A percentile compares a stretch with the other conserved stretches of the same genome.
These are phyloP conservation scores for Tricholoma hemisulphureum DNA, from an alignment of 768 basidiomycete genomes.

Conservation along the genomic window DNA sequence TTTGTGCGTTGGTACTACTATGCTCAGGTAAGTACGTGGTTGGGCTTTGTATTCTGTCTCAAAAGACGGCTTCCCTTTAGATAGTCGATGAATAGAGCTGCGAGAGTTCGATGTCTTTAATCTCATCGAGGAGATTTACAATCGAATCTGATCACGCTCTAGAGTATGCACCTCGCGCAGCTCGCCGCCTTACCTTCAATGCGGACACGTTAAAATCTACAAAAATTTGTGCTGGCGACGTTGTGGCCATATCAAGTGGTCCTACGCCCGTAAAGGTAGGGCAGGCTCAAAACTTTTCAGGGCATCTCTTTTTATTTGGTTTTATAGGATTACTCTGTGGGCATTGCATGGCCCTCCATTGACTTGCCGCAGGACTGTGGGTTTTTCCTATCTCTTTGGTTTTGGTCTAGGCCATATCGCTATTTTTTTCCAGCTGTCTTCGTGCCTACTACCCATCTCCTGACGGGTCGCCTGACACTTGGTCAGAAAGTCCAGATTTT, in stretches of 20 bases:
- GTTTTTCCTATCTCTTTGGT: slow-evolving; percentile 26
- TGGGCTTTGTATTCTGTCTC: not conserved
- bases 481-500: slow-evolving; percentile 49
- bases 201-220: slow-evolving; percentile 57
- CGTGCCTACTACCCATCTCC: slow-evolving; percentile 53
- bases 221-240: slow-evolving; percentile 68
- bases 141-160: slow-evolving; percentile 33
- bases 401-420: slow-evolving; percentile 13
- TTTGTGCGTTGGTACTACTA: not conserved
- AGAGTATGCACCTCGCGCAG: slow-evolving; percentile 47
- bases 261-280: slow-evolving; percentile 27
- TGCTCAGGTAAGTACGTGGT: not conserved
- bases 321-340: slow-evolving; percentile 61
- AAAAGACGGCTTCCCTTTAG: not conserved
- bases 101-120: slow-evolving; percentile 16
- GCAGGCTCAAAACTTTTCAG: slow-evolving; percentile 1
- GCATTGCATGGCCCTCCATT: slow-evolving; percentile 73
- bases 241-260: slow-evolving; percentile 51
- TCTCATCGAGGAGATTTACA: slow-evolving; percentile 39
- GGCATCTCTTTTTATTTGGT: slow-evolving; percentile 13
- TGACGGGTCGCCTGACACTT: slow-evolving; percentile 57
- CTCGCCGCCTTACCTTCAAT: slow-evolving; percentile 63
- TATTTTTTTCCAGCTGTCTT: slow-evolving; percentile 47
- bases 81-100: not conserved
- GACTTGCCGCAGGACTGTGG: slow-evolving; percentile 59